Evolutionary conservation across 1,139 yeast genomes (phyloP), one percentile per base, ranked within the genome.

Genomic region (Taphrina communis): DNA sequence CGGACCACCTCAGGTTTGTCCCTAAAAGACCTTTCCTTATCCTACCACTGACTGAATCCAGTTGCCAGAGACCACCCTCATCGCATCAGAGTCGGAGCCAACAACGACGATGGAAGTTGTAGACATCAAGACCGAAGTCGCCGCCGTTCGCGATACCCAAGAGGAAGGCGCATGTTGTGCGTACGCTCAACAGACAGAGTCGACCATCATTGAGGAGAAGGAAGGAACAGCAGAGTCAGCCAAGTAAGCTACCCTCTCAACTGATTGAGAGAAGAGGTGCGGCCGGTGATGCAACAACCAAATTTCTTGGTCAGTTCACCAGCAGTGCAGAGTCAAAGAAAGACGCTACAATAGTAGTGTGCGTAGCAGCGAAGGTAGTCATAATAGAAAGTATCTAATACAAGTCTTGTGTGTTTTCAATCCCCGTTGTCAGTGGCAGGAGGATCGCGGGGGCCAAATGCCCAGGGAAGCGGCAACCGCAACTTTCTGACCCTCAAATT

Each of bases 1-100:
- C 8, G 50, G 50, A 9, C 60, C 60, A 21, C 60, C 60, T 6
- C 60, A 56, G 60, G 60, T 56, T n/a, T 19, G 42, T 36, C 12
- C 12, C 35, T 44, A 19, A n/a, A 39, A 4, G 7, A 12, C 60
- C 50, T 19, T 39, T n/a, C 11, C 9, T 11, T 14, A 12, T 12
- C 6, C 48, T 44, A 19, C 3, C 3, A 36, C 60, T 56, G 31
- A 56, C 50, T 25, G 31, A 14, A 2, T 8, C 12, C 36, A 56
- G 60, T 31, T 56, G 19, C 60, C 60, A 12, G 60, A 56, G 17
- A 56, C 60, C 19, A 48, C 50, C 60, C 39, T 14, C 6, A 36
- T 56, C 12, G 58, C 35, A 2, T 25, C 58, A 5, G 42, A 53
- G 25, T 21, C 58, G 36, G 36, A 53, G 17, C 14, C 42, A 36